These are phyloP conservation scores for Triangularia verruculosa DNA, from an alignment of 2,329 filamentous ascomycete genomes.

Conservation along the genomic window DNA sequence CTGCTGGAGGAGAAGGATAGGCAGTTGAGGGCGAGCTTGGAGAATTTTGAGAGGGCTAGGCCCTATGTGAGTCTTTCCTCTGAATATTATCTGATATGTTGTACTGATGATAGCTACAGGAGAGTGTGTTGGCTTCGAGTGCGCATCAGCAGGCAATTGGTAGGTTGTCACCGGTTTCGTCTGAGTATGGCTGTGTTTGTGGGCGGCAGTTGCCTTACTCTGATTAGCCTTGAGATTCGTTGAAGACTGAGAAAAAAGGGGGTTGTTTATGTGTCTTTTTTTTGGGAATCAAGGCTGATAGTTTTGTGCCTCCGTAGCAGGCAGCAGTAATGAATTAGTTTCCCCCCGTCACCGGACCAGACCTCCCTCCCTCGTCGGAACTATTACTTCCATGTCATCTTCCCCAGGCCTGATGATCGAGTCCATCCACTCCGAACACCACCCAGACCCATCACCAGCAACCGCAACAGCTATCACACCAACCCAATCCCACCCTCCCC, in stretches of 20 bases:
- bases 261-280: too few species aligned
- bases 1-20: slow-evolving; percentile 55
- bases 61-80: slow-evolving; percentile 36
- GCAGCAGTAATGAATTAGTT: slow-evolving; percentile 20
- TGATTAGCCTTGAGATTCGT: background rate
- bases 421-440: background rate
- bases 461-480: background rate
- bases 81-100: background rate
- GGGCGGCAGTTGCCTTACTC: background rate
- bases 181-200: background rate
- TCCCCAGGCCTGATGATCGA: slow-evolving; percentile 12
- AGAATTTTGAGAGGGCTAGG: slow-evolving; percentile 45
- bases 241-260: background rate
- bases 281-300: slow-evolving; percentile 26
- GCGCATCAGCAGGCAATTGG: slow-evolving; percentile 18
- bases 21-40: slow-evolving; percentile 41
- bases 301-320: slow-evolving; percentile 20
- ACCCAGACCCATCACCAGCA: background rate
- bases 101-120: slow-evolving; percentile 10
- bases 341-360: background rate
- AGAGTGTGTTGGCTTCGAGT: background rate
- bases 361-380: slow-evolving; percentile 4
- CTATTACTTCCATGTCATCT: background rate
- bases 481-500: slow-evolving; percentile 8
- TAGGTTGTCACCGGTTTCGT: slow-evolving; percentile 16